Evolutionary conservation across 805 yeast genomes (phyloP), one percentile per base, ranked within the genome.

Genomic region (Starmerella asiatica): DNA sequence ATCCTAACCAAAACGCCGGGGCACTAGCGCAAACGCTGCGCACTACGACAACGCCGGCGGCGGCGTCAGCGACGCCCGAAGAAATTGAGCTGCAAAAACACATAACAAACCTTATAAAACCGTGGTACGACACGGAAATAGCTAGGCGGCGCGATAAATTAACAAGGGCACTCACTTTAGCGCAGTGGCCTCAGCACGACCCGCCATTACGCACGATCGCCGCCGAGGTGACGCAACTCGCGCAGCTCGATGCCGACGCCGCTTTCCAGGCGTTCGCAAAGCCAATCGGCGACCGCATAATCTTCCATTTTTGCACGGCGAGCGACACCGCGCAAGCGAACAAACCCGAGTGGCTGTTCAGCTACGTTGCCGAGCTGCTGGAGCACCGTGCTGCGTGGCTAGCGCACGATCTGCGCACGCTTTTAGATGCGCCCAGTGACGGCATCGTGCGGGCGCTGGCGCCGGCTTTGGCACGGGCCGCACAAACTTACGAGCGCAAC

Each of bases 271-370:
- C 62, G 1, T 54, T 79, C 23, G 54, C 70, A 3, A 55, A 58
- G 20, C 70, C 71, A 1, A 61, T 76, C 21, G 58, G 60, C 6
- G 48, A 64, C 11, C 64, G 80, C 31, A 73, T 80, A 52, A 59
- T 64, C 30, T 79, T 60, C 57, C 83, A 80, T 53, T 79, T 79
- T 51, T 28, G 36, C 11, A 61, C 70, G 4, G 59, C 66, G 21
- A 61, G 57, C 29, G 79, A 75, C 26, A 79, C 86, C 0, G 77
- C 76, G 50, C 68, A 73, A 33, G 51, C 72, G 20, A 75, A 76
- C 42, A 74, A 74, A 50, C 86, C 88, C 1, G 86, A 79, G 53
- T 79, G 83, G 78, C 69, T 75, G 3, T 65, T 78, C 43, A 57
- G 61, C 15, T 78, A 68, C 49, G 53, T 70, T 21, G 35, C 50